A percentile compares a stretch with the other conserved stretches of the same genome.
Conservation (phyloP, 108 stramenopile genomes). For the Cyclotella kingstonii region DNA sequence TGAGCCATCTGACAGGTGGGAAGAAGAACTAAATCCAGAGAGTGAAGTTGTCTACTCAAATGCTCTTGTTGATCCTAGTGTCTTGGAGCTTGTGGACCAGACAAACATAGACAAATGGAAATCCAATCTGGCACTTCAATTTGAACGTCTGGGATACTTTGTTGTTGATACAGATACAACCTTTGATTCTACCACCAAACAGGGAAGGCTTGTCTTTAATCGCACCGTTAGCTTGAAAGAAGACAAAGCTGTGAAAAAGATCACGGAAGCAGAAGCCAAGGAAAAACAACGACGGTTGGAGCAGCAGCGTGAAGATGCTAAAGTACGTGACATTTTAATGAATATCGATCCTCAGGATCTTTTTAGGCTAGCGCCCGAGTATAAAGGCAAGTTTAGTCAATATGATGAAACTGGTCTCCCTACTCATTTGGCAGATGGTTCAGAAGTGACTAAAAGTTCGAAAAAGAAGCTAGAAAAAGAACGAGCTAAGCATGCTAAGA, state of each 20-base stretch:
- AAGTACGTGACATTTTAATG: conserved; percentile 54
- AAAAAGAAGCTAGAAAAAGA: conserved; percentile 94
- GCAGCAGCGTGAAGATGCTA: conserved; percentile 54
- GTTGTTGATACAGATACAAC: conserved; percentile 92
- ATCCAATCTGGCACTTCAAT: conserved; percentile 83
- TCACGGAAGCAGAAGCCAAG: conserved; percentile 58
- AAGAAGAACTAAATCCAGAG: conserved; percentile 88
- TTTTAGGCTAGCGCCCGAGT: conserved; percentile 66
- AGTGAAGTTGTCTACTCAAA: conserved; percentile 74
- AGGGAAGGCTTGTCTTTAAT: conserved; percentile 89
- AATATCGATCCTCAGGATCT: conserved; percentile 68
- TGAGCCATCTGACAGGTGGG: conserved; percentile 87
- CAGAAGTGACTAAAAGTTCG: conserved; percentile 86
- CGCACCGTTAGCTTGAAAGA: conserved; percentile 92
- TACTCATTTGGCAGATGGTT: conserved; percentile 83
- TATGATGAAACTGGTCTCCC: conserved; percentile 90
- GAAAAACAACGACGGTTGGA: conserved; percentile 56
- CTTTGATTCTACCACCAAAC: conserved; percentile 48
- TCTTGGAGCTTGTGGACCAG: conserved; percentile 55
- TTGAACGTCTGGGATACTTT: conserved; percentile 97
- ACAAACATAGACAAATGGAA: conserved; percentile 59
- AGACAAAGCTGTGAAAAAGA: conserved; percentile 55
- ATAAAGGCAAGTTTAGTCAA: conserved; percentile 74
- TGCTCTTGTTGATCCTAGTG: conserved; percentile 80
- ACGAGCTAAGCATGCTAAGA: conserved; percentile 87